Conservation (phyloP, 1,139 yeast species). For the Saccharomycopsis crataegensis region DNA sequence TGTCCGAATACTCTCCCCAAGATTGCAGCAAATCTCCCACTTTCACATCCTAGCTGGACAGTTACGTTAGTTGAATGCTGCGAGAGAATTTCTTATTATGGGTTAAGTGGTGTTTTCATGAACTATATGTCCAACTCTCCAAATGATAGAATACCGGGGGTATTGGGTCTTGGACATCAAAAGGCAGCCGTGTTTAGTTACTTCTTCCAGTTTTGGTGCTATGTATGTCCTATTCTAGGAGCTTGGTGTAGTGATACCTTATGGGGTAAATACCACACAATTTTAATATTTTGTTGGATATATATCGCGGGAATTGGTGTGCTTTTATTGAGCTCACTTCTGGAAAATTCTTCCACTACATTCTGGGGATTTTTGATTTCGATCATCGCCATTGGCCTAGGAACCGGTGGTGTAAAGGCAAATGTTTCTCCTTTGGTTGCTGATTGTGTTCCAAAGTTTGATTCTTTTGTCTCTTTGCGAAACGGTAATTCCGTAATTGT, state of each 20-base stretch:
- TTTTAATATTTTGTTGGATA: constrained; percentile 32
- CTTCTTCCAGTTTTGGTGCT: constrained; percentile 48
- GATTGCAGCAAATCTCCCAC: constrained; percentile 32
- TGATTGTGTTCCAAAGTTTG: constrained; percentile 31
- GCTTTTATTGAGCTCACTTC: constrained; percentile 38
- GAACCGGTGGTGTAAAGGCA: constrained; percentile 45
- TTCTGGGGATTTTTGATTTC: constrained; percentile 37
- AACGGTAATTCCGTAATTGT: constrained; percentile 51
- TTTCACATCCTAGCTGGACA: constrained; percentile 35
- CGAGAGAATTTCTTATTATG: constrained; percentile 44
- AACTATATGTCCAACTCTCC: constrained; percentile 44
- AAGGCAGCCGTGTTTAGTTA: constrained; percentile 42
- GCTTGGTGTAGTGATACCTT: constrained; percentile 44
- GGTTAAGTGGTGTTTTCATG: constrained; percentile 45
- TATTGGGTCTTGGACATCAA: constrained; percentile 30
- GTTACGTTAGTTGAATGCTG: constrained; percentile 45
- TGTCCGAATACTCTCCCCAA: constrained; percentile 31
- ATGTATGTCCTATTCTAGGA: constrained; percentile 42
- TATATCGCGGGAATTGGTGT: constrained; percentile 39
- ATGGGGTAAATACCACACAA: constrained; percentile 42
- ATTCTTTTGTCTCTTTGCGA: constrained; percentile 40
- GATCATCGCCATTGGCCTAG: constrained; percentile 40
- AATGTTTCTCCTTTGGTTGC: constrained; percentile 47
- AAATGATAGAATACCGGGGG: constrained; percentile 34
- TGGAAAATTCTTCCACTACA: constrained; percentile 35